Evolutionary conservation across 2,329 filamentous ascomycete genomes (phyloP).

Genomic region (Penicillium sp.): DNA sequence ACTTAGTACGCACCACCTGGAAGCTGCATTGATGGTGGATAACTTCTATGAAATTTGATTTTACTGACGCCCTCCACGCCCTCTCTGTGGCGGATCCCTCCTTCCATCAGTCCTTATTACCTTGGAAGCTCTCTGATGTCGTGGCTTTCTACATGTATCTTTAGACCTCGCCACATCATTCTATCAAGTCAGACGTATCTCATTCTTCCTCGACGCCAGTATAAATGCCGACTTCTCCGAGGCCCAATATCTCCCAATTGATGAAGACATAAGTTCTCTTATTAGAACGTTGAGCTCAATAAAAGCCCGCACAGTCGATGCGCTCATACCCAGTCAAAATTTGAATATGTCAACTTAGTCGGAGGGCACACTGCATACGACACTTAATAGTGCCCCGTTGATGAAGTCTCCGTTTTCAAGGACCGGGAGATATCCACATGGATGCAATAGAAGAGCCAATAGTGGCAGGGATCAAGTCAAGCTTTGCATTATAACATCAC

Average conservation of each 20-base stretch:
- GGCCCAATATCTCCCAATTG: neutral
- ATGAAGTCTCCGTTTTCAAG: slow-evolving; percentile 36
- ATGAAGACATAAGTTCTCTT: neutral
- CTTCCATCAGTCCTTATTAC: too few species aligned
- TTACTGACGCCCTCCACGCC: too few species aligned
- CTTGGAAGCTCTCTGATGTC: too few species aligned
- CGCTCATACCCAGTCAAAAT: neutral
- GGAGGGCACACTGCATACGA: slow-evolving; percentile 3
- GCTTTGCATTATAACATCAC: slow-evolving; percentile 9
- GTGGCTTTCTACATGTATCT: too few species aligned
- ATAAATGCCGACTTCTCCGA: too few species aligned
- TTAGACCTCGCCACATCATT: too few species aligned
- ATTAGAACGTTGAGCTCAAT: neutral
- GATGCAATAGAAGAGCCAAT: slow-evolving; percentile 29
- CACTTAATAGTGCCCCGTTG: slow-evolving; percentile 5
- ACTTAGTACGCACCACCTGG: neutral
- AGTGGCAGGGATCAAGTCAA: slow-evolving; percentile 52
- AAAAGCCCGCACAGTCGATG: neutral
- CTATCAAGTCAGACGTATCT: too few species aligned
- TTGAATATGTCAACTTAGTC: slow-evolving; percentile 1
- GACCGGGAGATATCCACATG: slow-evolving; percentile 30
- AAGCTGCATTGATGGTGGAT: neutral
- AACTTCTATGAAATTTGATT: neutral
- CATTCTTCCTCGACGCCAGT: too few species aligned
- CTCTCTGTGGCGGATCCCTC: too few species aligned